Percentiles rank a stretch among this genome's conserved stretches.
Evolutionary conservation across 2,329 filamentous ascomycete species (phyloP).

Genomic region (Drechslerella dactyloides): DNA sequence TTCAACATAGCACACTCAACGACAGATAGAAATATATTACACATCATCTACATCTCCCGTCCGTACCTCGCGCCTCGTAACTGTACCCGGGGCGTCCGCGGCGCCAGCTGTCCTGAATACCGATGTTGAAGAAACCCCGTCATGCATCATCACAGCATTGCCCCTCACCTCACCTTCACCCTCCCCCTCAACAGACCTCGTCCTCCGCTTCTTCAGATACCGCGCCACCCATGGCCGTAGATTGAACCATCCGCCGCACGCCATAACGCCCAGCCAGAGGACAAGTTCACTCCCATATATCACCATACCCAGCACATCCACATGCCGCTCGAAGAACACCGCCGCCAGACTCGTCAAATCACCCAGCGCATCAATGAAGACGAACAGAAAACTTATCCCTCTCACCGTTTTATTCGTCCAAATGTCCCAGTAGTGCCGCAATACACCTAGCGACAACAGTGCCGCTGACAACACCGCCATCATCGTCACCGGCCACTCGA

Average conservation of each 20-base stretch:
- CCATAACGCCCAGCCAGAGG: slow-evolving; percentile 72
- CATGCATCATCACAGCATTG: slow-evolving; percentile 59
- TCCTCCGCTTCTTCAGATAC: slow-evolving; percentile 53
- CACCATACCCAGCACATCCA: slow-evolving; percentile 69
- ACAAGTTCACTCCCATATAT: slow-evolving; percentile 72
- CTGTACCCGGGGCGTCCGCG: not conserved
- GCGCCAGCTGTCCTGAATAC: slow-evolving; percentile 66
- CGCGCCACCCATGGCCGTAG: slow-evolving; percentile 66
- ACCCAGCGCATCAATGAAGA: slow-evolving; percentile 71
- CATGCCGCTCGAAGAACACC: slow-evolving; percentile 66
- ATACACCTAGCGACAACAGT: slow-evolving; percentile 70
- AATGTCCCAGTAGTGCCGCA: slow-evolving; percentile 74
- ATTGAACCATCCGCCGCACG: slow-evolving; percentile 70
- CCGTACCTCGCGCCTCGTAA: slow-evolving; percentile 10
- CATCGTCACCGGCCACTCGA: slow-evolving; percentile 69
- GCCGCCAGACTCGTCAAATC: slow-evolving; percentile 72
- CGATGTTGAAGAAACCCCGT: slow-evolving; percentile 67
- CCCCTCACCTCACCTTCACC: not conserved
- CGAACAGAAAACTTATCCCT: slow-evolving; percentile 75
- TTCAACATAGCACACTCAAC: too few species aligned
- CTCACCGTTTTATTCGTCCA: slow-evolving; percentile 70
- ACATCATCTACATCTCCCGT: slow-evolving; percentile 14
- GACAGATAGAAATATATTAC: too few species aligned
- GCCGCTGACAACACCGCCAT: slow-evolving; percentile 72
- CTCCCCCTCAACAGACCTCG: slow-evolving; percentile 28